phyloP scores from a whole-genome alignment of 345 rosid species.

The Salix exigua region DNA sequence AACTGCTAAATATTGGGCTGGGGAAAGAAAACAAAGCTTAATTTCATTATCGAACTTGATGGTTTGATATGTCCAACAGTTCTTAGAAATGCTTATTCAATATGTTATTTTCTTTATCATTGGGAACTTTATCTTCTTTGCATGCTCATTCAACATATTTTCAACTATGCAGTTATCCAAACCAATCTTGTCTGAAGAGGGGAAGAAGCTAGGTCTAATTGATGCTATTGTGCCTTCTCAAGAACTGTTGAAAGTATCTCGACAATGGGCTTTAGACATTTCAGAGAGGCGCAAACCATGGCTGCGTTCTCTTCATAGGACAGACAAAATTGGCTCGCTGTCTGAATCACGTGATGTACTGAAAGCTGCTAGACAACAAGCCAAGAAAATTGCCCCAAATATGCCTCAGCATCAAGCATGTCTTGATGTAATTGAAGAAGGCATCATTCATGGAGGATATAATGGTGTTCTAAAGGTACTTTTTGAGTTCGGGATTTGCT shows the following conservation, averaged over 20 bases:
- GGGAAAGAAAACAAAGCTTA: not conserved
- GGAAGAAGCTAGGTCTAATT: conserved; percentile 73
- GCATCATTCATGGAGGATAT: conserved; percentile 88
- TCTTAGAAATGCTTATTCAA: not conserved
- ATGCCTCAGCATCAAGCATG: conserved; percentile 86
- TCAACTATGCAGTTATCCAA: conserved; percentile 61
- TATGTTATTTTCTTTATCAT: not conserved
- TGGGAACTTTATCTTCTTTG: too few relatives aligned
- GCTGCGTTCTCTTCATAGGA: conserved; percentile 74
- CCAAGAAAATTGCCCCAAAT: conserved; percentile 74
- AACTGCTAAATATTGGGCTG: too few relatives aligned
- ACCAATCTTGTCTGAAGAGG: conserved; percentile 82
- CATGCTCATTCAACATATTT: not conserved
- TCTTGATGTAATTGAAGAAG: conserved; percentile 91
- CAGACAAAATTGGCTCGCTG: conserved; percentile 83
- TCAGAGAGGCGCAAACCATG: conserved; percentile 67
- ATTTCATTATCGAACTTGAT: not conserved
- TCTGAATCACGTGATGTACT: conserved; percentile 70
- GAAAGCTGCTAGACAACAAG: conserved; percentile 56
- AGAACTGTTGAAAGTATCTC: conserved; percentile 70
- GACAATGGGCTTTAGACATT: conserved; percentile 84
- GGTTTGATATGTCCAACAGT: not conserved
- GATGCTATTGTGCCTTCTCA: conserved; percentile 69
- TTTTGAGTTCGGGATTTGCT: not conserved
- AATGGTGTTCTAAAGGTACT: conserved; percentile 78